These are phyloP conservation scores for Gossypium turneri DNA, from an alignment of 345 rosid species.

Conservation along the genomic window DNA sequence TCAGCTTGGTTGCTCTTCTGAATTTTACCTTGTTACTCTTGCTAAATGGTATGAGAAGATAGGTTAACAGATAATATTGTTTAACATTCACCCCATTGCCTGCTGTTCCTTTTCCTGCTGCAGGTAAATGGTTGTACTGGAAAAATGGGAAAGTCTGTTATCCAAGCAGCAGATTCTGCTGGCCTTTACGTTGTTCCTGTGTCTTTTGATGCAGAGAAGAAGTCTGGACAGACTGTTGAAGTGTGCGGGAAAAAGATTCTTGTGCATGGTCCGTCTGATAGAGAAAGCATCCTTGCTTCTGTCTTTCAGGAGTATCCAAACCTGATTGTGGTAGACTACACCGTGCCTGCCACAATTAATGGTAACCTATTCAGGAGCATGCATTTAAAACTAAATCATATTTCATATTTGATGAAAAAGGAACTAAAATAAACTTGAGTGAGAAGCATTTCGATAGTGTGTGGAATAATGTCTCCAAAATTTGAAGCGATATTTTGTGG, in stretches of 20 bases:
- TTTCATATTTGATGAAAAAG: background rate
- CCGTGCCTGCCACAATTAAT: conserved; percentile 81
- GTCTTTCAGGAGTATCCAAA: conserved; percentile 57
- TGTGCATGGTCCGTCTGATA: conserved; percentile 66
- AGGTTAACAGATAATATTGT: background rate
- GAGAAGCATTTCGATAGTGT: background rate
- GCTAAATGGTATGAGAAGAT: background rate
- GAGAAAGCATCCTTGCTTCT: conserved; percentile 64
- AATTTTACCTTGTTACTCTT: background rate
- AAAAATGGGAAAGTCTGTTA: conserved; percentile 89
- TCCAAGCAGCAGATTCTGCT: conserved; percentile 80
- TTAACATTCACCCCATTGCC: background rate
- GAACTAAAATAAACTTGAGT: background rate
- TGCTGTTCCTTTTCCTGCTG: conserved; percentile 1
- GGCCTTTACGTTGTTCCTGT: conserved; percentile 73
- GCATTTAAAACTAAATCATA: background rate
- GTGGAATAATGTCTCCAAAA: conserved; percentile 3
- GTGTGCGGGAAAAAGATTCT: conserved; percentile 65
- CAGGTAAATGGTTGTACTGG: conserved; percentile 91
- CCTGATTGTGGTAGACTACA: conserved; percentile 83
- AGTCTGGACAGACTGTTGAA: conserved; percentile 58
- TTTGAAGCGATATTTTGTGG: background rate
- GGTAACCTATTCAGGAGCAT: conserved; percentile 33
- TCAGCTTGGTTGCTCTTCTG: background rate
- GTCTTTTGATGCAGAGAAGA: conserved; percentile 67